Evolutionary conservation across 2,329 filamentous ascomycete genomes (phyloP), one percentile per base, ranked within the genome.

Genomic region (Xylariaceae sp.): DNA sequence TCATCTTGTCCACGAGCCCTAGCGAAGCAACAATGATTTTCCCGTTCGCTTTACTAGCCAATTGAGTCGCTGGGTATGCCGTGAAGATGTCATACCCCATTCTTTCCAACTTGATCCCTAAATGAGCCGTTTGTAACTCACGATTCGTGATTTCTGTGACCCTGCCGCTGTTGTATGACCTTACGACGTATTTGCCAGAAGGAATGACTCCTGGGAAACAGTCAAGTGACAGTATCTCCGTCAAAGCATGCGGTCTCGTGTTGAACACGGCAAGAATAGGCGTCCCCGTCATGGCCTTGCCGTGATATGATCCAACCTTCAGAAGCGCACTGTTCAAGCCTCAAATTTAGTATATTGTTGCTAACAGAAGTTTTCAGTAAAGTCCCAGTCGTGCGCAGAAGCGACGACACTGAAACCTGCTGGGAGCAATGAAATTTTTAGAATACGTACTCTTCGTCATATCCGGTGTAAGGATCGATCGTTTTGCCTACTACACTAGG

Each of bases 201-300:
- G 68, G 61, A 29, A 83, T 71, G 0, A 87, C 80, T 2, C 91
- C 92, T 0, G 88, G 86, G 66, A 97, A 95, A 43, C 81, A 78
- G 1, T 76, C 76, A 1, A 96, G 72, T 0, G 84, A 78, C 22
- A 96, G 72, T 16, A 96, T 71, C 59, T 92, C 88, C 0, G 80
- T 81, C 13, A 89, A 66, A 2, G 79, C 72, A 1, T 78, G 74
- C 3, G 80, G 73, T 1, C 83, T 83, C 53, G 92, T 80, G 63
- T 97, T 97, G 76, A 97, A 97, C 2, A 95, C 70, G 0, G 88
- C 92, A 1, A 96, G 70, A 10, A 96, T 86, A 0, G 87, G 83
- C 2, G 85, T 88, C 6, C 92, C 90, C 0, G 81, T 87, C 12
- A 75, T 79, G 2, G 76, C 77, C 18, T 71, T 63, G n/a, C 79